These are phyloP conservation scores for Cryptosporidium sp. DNA, from an alignment of 169 alveolate species.

Conservation along the genomic window DNA sequence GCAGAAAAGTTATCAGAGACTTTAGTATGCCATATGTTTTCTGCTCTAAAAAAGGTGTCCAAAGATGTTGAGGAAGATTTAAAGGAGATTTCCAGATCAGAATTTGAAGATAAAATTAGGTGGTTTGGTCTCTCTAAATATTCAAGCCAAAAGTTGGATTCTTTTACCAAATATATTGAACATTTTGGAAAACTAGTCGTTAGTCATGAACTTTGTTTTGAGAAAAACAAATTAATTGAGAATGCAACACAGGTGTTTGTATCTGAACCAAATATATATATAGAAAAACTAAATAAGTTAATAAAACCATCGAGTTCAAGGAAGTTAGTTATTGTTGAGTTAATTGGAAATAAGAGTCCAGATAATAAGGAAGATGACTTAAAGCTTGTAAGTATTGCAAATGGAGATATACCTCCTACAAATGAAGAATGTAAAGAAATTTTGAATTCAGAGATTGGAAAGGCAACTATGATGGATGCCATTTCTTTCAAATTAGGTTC, in stretches of 20 bases:
- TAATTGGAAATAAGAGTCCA: conserved; percentile 7
- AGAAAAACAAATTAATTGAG: conserved; percentile 44
- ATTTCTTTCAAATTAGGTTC: neutral
- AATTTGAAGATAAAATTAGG: conserved; percentile 42
- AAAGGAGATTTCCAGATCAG: conserved; percentile 14
- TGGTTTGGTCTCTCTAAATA: conserved; percentile 54
- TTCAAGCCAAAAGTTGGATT: conserved; percentile 19
- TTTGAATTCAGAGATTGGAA: neutral
- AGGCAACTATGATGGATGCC: neutral
- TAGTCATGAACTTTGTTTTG: conserved; percentile 60
- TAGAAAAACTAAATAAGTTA: conserved; percentile 16
- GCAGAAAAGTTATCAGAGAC: conserved; percentile 25
- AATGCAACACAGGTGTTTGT: conserved; percentile 50
- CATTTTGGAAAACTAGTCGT: conserved; percentile 20
- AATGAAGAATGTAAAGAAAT: conserved; percentile 37
- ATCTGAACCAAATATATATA: conserved; percentile 34
- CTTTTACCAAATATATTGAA: conserved; percentile 40
- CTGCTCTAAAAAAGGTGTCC: conserved; percentile 27
- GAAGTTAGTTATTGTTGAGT: conserved; percentile 36
- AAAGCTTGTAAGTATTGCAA: conserved; percentile 10
- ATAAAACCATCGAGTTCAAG: conserved; percentile 14
- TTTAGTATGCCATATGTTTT: conserved; percentile 44
- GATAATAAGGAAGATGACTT: neutral
- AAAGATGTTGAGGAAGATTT: conserved; percentile 17
- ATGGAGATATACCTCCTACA: conserved; percentile 42